phyloP scores from a whole-genome alignment of 371 early-diverging fungal species.

The Circinella umbellata region DNA sequence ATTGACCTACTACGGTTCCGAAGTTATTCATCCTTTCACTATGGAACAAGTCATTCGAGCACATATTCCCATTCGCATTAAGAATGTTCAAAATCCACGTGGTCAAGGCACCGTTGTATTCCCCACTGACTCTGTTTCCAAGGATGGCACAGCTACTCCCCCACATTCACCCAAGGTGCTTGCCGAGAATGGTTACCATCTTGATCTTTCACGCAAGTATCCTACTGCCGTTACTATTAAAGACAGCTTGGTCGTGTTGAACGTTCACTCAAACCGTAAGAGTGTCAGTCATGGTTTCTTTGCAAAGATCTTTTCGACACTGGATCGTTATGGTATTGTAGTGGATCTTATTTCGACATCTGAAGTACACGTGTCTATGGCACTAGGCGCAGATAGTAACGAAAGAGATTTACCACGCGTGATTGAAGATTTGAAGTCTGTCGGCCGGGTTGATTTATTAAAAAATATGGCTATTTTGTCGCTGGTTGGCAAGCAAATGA shows the following conservation, averaged over 20 bases:
- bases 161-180: slow-evolving; percentile 71
- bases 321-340: slow-evolving; percentile 88
- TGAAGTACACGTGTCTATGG: slow-evolving; percentile 97
- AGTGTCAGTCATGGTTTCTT: slow-evolving; percentile 95
- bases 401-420: slow-evolving; percentile 72
- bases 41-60: slow-evolving; percentile 98
- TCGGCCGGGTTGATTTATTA: slow-evolving; percentile 66
- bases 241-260: slow-evolving; percentile 89
- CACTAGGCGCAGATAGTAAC: slow-evolving; percentile 73
- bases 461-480: slow-evolving; percentile 93
- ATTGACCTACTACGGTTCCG: slow-evolving; percentile 96
- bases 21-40: slow-evolving; percentile 98
- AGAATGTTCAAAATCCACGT: slow-evolving; percentile 92
- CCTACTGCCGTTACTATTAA: slow-evolving; percentile 98
- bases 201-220: slow-evolving; percentile 75
- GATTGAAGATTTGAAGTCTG: slow-evolving; percentile 50
- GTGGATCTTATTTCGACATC: slow-evolving; percentile 96
- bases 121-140: slow-evolving; percentile 60
- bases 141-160: slow-evolving; percentile 55
- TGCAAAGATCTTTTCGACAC: slow-evolving; percentile 88
- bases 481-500: slow-evolving; percentile 95
- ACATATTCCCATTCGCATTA: slow-evolving; percentile 96
- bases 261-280: slow-evolving; percentile 95
- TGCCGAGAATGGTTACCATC: slow-evolving; percentile 74
- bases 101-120: slow-evolving; percentile 94